Evolutionary conservation across 2,329 filamentous ascomycete species (phyloP).

Genomic region (Chaetomium globosum): DNA sequence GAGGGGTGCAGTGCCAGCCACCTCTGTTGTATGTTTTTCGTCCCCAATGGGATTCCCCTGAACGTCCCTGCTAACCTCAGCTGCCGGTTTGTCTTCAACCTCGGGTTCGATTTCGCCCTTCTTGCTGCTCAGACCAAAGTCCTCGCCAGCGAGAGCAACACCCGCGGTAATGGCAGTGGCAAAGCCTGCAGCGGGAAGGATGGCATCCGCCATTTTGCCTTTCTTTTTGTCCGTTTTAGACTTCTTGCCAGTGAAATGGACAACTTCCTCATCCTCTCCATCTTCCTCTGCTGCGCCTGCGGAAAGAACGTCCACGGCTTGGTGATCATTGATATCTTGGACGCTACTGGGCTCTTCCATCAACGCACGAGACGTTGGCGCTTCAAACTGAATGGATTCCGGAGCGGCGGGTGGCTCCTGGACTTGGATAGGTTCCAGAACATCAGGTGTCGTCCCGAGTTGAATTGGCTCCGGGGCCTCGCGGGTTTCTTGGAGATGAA

Average conservation of each 20-base stretch:
- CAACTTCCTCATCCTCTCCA: conserved; percentile 23
- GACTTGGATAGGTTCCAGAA: background rate
- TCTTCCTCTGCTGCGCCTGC: conserved; percentile 8
- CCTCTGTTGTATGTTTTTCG: background rate
- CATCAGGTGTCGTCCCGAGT: background rate
- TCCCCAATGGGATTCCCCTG: background rate
- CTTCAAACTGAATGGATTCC: background rate
- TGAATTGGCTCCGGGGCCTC: background rate
- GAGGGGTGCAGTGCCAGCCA: background rate
- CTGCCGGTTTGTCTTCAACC: conserved; percentile 19
- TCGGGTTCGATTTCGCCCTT: conserved; percentile 34
- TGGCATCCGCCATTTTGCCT: conserved; percentile 20
- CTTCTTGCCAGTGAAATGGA: conserved; percentile 31
- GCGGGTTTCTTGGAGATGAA: background rate
- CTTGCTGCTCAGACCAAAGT: conserved; percentile 32
- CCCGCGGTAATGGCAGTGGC: conserved; percentile 4
- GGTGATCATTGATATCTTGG: background rate
- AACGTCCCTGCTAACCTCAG: background rate
- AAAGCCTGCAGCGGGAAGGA: conserved; percentile 9
- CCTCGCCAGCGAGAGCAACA: conserved; percentile 28
- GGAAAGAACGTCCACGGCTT: background rate
- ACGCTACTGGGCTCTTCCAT: conserved; percentile 17
- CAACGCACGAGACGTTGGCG: background rate
- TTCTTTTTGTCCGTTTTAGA: conserved; percentile 41
- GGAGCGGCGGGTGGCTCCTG: background rate